Conservation (phyloP, 495 filamentous ascomycete genomes). For the Beverwykella pulmonaria region DNA sequence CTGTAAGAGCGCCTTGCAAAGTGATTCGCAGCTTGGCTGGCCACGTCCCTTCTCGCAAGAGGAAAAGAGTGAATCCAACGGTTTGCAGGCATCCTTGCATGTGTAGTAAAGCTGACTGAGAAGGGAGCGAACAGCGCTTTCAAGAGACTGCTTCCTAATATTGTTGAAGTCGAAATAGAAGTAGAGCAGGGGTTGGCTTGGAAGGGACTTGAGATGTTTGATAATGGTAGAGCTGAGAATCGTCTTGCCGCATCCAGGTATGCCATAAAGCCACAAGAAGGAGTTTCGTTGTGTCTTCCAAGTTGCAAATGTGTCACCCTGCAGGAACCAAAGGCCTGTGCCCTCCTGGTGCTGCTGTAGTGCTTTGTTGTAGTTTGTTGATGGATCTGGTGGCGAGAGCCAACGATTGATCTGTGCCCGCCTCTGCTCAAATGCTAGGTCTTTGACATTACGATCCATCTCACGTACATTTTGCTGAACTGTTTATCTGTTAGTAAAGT, state of each 20-base stretch:
- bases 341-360: not conserved
- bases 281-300: not conserved
- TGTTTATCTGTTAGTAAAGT: too few relatives aligned
- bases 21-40: not conserved
- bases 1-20: not conserved
- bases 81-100: not conserved
- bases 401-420: not conserved
- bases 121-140: not conserved
- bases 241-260: conserved; percentile 2
- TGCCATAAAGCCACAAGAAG: not conserved
- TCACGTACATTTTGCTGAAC: too few relatives aligned
- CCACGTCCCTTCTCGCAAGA: not conserved
- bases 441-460: too few relatives aligned
- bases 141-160: not conserved
- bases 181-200: not conserved
- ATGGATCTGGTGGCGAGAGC: conserved; percentile 1
- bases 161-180: conserved; percentile 8
- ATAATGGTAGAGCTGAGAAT: conserved; percentile 1
- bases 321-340: conserved; percentile 2
- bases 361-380: conserved; percentile 5
- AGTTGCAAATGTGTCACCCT: not conserved
- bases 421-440: too few relatives aligned
- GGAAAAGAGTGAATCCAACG: not conserved
- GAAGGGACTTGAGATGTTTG: not conserved
- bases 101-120: not conserved